Evolutionary conservation across 2,329 filamentous ascomycete species (phyloP).

Genomic region (Cladophialophora psammophila): DNA sequence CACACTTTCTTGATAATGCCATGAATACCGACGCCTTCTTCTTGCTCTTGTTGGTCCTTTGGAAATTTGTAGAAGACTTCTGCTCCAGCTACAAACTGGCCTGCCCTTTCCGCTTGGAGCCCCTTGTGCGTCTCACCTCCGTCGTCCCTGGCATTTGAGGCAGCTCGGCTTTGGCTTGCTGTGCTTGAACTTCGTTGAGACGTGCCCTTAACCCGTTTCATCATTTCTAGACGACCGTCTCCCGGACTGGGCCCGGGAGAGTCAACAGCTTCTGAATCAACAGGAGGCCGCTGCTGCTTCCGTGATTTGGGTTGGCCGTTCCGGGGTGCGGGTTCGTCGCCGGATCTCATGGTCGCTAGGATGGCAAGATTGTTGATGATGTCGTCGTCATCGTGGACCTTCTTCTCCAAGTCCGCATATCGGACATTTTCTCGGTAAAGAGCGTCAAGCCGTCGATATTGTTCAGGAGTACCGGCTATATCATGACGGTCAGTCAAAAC

Average conservation of each 20-base stretch:
- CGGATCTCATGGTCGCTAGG: conserved; percentile 57
- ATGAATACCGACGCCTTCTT: conserved; percentile 67
- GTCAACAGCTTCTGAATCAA: conserved; percentile 55
- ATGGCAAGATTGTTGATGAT: conserved; percentile 60
- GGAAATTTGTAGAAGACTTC: conserved; percentile 61
- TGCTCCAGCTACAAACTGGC: conserved; percentile 54
- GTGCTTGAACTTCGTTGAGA: conserved; percentile 48
- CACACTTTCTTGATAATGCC: conserved; percentile 78
- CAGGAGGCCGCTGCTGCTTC: conserved; percentile 48
- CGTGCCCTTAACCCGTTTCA: conserved; percentile 54
- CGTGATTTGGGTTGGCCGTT: conserved; percentile 54
- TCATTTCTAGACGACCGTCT: conserved; percentile 50
- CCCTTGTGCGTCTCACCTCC: conserved; percentile 51
- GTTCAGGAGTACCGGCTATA: conserved; percentile 35
- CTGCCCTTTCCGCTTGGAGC: conserved; percentile 53
- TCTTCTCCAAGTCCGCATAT: conserved; percentile 57
- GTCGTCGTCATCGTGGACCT: conserved; percentile 58
- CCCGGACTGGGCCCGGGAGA: conserved; percentile 54
- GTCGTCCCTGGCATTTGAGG: conserved; percentile 52
- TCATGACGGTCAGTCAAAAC: neutral
- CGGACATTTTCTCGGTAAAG: conserved; percentile 56
- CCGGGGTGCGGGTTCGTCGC: conserved; percentile 53
- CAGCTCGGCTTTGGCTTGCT: conserved; percentile 38
- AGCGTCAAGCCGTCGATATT: conserved; percentile 49
- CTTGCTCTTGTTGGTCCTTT: conserved; percentile 60